phyloP scores from a whole-genome alignment of 495 filamentous ascomycete species.

The Xylaria sp. region DNA sequence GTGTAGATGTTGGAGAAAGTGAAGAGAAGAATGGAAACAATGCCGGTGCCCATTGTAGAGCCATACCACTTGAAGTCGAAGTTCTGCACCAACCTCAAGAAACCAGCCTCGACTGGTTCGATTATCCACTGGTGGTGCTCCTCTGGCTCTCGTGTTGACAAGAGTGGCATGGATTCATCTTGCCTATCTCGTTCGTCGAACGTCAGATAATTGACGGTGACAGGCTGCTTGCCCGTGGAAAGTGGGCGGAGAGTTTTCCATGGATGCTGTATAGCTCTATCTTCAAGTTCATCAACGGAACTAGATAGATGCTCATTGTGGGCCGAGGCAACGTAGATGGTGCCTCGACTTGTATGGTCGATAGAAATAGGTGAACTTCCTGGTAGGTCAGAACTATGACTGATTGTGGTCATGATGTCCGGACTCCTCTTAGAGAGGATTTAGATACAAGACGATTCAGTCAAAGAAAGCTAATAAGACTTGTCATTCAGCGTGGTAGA shows the following conservation, averaged over 20 bases:
- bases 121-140: constrained; percentile 14
- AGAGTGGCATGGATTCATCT: background rate
- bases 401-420: background rate
- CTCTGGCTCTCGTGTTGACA: background rate
- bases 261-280: background rate
- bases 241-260: background rate
- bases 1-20: constrained; percentile 20
- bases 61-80: constrained; percentile 58
- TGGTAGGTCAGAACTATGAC: background rate
- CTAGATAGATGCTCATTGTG: background rate
- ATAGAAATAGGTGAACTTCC: background rate
- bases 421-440: background rate
- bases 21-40: constrained; percentile 61
- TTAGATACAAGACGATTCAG: background rate
- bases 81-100: constrained; percentile 54
- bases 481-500: background rate
- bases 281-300: background rate
- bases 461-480: no score
- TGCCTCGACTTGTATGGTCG: background rate
- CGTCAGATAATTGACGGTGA: background rate
- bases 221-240: background rate
- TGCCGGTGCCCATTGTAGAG: constrained; percentile 71
- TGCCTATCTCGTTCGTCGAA: background rate
- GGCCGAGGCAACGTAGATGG: background rate
- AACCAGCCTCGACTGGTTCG: constrained; percentile 38